phyloP scores from a whole-genome alignment of 768 basidiomycete species.

The Auricularia cornea region DNA sequence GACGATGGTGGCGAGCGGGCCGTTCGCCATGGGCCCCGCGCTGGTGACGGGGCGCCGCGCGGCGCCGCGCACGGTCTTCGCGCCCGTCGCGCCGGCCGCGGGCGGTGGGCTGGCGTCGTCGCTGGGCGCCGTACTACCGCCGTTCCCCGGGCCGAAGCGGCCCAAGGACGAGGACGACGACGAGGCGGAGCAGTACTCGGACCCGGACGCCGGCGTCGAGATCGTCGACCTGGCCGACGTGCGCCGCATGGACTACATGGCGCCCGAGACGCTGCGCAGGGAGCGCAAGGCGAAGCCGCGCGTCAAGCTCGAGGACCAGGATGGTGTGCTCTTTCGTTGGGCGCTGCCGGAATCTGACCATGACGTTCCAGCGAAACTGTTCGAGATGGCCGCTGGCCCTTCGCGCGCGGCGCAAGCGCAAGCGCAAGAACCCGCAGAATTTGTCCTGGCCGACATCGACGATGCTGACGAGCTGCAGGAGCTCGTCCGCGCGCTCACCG shows the following conservation, averaged over 20 bases:
- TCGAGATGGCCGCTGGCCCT: neutral
- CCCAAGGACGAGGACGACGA: slow-evolving; percentile 36
- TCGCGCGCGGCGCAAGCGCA: neutral
- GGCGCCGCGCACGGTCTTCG: slow-evolving; percentile 48
- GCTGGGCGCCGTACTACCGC: slow-evolving; percentile 45
- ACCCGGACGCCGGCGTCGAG: slow-evolving; percentile 81
- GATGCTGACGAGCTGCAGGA: neutral
- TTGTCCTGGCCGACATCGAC: neutral
- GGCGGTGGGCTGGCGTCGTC: slow-evolving; percentile 26
- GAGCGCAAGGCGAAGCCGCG: slow-evolving; percentile 19
- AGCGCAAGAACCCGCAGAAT: neutral
- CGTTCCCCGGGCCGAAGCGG: slow-evolving; percentile 26
- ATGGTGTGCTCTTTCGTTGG: slow-evolving; percentile 7
- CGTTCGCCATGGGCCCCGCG: slow-evolving; percentile 80
- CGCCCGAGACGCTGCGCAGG: slow-evolving; percentile 62
- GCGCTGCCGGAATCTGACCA: neutral
- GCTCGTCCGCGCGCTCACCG: neutral
- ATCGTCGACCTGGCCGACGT: slow-evolving; percentile 79
- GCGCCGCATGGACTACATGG: slow-evolving; percentile 78
- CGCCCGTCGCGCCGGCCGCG: slow-evolving; percentile 36
- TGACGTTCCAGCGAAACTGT: neutral
- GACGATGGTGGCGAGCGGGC: slow-evolving; percentile 81
- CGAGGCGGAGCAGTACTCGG: slow-evolving; percentile 66
- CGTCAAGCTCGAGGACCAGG: slow-evolving; percentile 39
- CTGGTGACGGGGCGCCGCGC: slow-evolving; percentile 45